phyloP scores from a whole-genome alignment of 495 filamentous ascomycete species.

The Trichocladium antarcticum region DNA sequence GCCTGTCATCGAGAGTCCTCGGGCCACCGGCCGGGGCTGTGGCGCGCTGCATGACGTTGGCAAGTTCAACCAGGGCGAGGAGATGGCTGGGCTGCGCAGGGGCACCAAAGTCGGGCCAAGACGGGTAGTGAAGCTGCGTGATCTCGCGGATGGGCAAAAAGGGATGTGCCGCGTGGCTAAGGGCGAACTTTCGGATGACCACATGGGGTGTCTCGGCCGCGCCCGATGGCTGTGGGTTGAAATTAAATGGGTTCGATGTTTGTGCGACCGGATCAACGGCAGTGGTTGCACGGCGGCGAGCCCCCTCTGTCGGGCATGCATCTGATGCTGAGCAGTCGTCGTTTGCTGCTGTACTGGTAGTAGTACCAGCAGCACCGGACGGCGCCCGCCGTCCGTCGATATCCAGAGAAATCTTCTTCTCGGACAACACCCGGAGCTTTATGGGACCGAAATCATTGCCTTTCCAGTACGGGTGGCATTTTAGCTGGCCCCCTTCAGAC shows the following conservation, averaged over 20 bases:
- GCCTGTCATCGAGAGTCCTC: slow-evolving; percentile 40
- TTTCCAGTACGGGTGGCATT: slow-evolving; percentile 90
- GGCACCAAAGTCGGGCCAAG: slow-evolving; percentile 93
- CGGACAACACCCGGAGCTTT: slow-evolving; percentile 63
- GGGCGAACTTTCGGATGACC: slow-evolving; percentile 74
- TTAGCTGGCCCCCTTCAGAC: slow-evolving; percentile 83
- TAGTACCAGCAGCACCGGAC: no score
- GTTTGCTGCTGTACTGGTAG: not conserved
- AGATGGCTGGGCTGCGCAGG: slow-evolving; percentile 82
- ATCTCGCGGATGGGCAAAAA: slow-evolving; percentile 86
- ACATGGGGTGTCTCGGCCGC: slow-evolving; percentile 56
- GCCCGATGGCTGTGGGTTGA: not conserved
- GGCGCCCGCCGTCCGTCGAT: slow-evolving; percentile 39
- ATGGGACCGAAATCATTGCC: slow-evolving; percentile 70
- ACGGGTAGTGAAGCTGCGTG: slow-evolving; percentile 86
- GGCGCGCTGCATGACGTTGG: slow-evolving; percentile 50
- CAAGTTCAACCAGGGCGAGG: slow-evolving; percentile 75
- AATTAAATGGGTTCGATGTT: slow-evolving; percentile 17
- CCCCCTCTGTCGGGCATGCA: slow-evolving; percentile 9
- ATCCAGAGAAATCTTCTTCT: slow-evolving; percentile 68
- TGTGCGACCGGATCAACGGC: slow-evolving; percentile 17
- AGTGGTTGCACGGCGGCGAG: slow-evolving; percentile 35
- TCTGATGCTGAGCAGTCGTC: slow-evolving; percentile 16
- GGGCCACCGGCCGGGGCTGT: slow-evolving; percentile 31
- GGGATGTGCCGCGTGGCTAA: slow-evolving; percentile 64